phyloP scores from a whole-genome alignment of 306 rosid genomes.

The Lathyrus aphaca region DNA sequence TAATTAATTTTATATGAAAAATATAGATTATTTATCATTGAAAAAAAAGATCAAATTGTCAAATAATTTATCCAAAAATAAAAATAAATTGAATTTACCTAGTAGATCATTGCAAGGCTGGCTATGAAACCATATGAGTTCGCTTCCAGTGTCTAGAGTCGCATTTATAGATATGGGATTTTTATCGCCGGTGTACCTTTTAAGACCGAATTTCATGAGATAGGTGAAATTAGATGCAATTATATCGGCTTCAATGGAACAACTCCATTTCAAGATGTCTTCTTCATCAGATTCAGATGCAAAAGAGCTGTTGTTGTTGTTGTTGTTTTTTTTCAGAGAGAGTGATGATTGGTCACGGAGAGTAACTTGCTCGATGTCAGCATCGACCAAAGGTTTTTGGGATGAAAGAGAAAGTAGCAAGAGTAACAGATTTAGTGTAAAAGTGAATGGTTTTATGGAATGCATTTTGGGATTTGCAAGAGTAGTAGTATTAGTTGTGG shows the following conservation, averaged over 20 bases:
- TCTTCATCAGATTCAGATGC: background rate
- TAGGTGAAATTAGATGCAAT: background rate
- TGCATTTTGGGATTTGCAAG: conserved; percentile 1
- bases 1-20: no score
- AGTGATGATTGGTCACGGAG: background rate
- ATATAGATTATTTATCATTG: no score
- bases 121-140: background rate
- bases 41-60: no score
- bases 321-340: background rate
- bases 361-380: conserved; percentile 8
- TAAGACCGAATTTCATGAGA: background rate
- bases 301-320: background rate
- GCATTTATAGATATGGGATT: background rate
- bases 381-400: background rate
- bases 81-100: background rate
- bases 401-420: background rate
- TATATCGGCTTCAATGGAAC: background rate
- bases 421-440: background rate
- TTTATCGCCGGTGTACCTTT: background rate
- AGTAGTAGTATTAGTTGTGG: background rate
- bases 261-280: background rate
- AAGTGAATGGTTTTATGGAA: background rate
- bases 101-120: background rate
- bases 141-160: conserved; percentile 12
- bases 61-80: no score